phyloP scores from a whole-genome alignment of 2,329 filamentous ascomycete genomes.

The Phialemonium atrogriseum region DNA sequence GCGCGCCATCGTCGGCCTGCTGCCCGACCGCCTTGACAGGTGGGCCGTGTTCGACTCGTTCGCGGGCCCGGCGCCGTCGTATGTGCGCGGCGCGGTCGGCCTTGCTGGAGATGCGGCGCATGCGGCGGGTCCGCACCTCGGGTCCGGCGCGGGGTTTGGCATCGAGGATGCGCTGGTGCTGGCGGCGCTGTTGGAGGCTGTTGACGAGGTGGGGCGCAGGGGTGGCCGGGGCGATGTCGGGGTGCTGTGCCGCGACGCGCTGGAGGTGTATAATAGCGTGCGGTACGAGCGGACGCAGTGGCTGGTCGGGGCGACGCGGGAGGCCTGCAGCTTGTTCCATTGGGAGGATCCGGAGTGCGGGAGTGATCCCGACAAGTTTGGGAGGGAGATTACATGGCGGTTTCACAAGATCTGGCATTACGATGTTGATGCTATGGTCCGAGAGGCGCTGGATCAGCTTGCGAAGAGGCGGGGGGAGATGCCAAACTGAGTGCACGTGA shows the following conservation, averaged over 20 bases:
- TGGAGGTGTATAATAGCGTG: constrained; percentile 27
- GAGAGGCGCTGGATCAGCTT: constrained; percentile 8
- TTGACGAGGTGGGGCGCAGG: neutral
- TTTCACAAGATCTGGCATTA: constrained; percentile 29
- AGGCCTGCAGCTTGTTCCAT: constrained; percentile 23
- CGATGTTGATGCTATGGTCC: constrained; percentile 24
- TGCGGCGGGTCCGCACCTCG: constrained; percentile 45
- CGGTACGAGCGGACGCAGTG: constrained; percentile 33
- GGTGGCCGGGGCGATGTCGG: neutral
- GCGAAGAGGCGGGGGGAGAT: too few species aligned
- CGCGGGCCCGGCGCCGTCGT: constrained; percentile 34
- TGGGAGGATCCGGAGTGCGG: constrained; percentile 21
- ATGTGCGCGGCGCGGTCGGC: constrained; percentile 32
- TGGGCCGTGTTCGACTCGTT: constrained; percentile 48
- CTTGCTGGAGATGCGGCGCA: constrained; percentile 51
- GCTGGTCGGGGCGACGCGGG: constrained; percentile 30
- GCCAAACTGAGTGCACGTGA: too few species aligned
- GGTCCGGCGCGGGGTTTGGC: constrained; percentile 46
- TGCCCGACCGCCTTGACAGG: constrained; percentile 35
- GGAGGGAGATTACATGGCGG: constrained; percentile 24
- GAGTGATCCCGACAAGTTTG: constrained; percentile 26
- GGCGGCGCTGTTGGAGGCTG: constrained; percentile 21
- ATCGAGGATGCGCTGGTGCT: constrained; percentile 45
- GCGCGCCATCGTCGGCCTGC: constrained; percentile 26
- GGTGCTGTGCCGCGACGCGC: constrained; percentile 16